Evolutionary conservation across 176 grass and related monocot species (phyloP).

Genomic region (Zea luxurians): DNA sequence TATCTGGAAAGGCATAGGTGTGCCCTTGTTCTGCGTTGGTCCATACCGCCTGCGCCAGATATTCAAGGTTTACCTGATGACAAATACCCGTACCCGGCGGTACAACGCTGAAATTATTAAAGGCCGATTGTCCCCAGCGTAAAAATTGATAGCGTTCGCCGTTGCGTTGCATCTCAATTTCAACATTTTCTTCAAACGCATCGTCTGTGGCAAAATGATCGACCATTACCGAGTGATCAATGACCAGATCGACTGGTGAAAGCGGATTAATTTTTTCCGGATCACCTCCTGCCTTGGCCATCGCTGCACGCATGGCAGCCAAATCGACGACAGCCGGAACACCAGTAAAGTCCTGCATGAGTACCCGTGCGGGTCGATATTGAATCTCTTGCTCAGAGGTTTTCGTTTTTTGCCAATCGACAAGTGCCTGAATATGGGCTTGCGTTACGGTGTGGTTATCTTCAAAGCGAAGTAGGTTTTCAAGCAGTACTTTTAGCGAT

Average conservation of each 20-base stretch:
- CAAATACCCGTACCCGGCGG: constrained; percentile 75
- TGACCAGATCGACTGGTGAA: constrained; percentile 43
- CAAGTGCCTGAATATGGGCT: too few relatives aligned
- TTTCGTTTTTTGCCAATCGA: too few relatives aligned
- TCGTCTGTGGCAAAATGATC: constrained; percentile 67
- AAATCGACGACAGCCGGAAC: too few relatives aligned
- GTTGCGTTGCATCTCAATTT: constrained; percentile 66
- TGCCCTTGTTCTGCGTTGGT: constrained; percentile 46
- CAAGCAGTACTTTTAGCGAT: too few relatives aligned
- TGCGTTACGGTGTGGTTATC: too few relatives aligned
- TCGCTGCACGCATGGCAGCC: too few relatives aligned
- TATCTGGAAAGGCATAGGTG: constrained; percentile 50
- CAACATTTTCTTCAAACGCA: constrained; percentile 62
- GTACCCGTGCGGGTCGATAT: too few relatives aligned
- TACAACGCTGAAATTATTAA: constrained; percentile 72
- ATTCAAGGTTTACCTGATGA: constrained; percentile 88
- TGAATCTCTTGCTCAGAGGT: too few relatives aligned
- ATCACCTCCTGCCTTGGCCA: too few relatives aligned
- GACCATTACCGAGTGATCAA: constrained; percentile 78
- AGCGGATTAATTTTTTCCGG: too few relatives aligned
- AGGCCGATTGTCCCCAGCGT: constrained; percentile 74
- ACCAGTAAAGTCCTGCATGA: too few relatives aligned
- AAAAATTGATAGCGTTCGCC: constrained; percentile 67
- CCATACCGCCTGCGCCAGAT: constrained; percentile 59
- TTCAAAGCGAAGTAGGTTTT: too few relatives aligned